Conservation (phyloP, 1,139 yeast species). For the Starmera stellimalicola region DNA sequence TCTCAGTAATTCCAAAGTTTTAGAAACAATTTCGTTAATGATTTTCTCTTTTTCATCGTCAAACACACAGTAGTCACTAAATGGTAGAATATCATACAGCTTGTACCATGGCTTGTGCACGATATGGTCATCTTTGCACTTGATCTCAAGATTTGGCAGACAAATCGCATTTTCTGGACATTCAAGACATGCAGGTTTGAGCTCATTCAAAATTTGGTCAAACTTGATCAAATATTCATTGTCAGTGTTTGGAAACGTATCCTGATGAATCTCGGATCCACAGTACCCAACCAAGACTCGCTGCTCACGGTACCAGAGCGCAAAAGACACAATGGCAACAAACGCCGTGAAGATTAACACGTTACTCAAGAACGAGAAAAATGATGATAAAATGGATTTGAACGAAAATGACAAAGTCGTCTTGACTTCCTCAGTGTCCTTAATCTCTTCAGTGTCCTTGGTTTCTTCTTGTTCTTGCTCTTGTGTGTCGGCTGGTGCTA, state of each 20-base stretch:
- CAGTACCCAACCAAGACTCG: slow-evolving; percentile 55
- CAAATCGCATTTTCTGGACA: slow-evolving; percentile 85
- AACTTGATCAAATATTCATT: slow-evolving; percentile 12
- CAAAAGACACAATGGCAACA: slow-evolving; percentile 23
- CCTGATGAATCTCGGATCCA: slow-evolving; percentile 42
- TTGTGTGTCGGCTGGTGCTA: neutral
- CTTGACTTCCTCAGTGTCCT: neutral
- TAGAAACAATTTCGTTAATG: slow-evolving; percentile 56
- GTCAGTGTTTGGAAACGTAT: slow-evolving; percentile 18
- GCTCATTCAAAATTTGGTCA: slow-evolving; percentile 12
- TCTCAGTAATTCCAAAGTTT: slow-evolving; percentile 58
- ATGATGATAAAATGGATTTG: slow-evolving; percentile 5
- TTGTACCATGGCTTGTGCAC: slow-evolving; percentile 47
- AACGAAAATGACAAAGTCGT: slow-evolving; percentile 4
- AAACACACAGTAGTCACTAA: slow-evolving; percentile 58
- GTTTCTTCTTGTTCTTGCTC: slow-evolving; percentile 5
- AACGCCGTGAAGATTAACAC: slow-evolving; percentile 8
- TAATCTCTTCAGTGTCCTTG: slow-evolving; percentile 3
- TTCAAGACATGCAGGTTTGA: slow-evolving; percentile 56
- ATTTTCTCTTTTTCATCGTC: slow-evolving; percentile 68
- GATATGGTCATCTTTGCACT: slow-evolving; percentile 64
- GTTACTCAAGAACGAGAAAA: slow-evolving; percentile 13
- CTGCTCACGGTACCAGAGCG: slow-evolving; percentile 58
- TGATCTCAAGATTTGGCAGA: slow-evolving; percentile 44
- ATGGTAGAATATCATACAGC: slow-evolving; percentile 48